phyloP scores from a whole-genome alignment of 2,329 filamentous ascomycete species.

The Pseudodiploospora longispora region DNA sequence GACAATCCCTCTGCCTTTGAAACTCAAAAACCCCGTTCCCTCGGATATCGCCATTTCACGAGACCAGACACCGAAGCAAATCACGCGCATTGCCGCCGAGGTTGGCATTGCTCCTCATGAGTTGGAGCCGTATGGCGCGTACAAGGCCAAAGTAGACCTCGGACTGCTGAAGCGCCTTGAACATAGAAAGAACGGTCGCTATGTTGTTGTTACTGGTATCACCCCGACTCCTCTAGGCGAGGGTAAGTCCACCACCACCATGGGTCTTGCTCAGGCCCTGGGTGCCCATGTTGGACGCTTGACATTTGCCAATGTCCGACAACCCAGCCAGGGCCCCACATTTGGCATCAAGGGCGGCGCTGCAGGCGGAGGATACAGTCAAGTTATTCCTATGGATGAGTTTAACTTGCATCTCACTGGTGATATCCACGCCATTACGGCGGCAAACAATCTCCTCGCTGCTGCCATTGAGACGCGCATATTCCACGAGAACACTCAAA shows the following conservation, averaged over 20 bases:
- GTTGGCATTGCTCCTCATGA: slow-evolving; percentile 83
- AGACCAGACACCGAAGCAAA: slow-evolving; percentile 83
- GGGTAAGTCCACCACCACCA: slow-evolving; percentile 96
- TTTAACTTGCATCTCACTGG: slow-evolving; percentile 98
- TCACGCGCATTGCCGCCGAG: slow-evolving; percentile 76
- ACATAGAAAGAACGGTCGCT: slow-evolving; percentile 82
- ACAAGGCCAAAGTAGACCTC: slow-evolving; percentile 93
- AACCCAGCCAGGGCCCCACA: slow-evolving; percentile 93
- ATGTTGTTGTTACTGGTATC: slow-evolving; percentile 89
- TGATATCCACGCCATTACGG: slow-evolving; percentile 95
- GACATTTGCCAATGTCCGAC: slow-evolving; percentile 92
- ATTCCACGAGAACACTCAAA: slow-evolving; percentile 95
- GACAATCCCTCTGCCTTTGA: slow-evolving; percentile 76
- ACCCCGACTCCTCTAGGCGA: slow-evolving; percentile 94
- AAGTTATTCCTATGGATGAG: slow-evolving; percentile 99
- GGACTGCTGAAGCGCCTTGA: slow-evolving; percentile 72
- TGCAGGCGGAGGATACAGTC: slow-evolving; percentile 94
- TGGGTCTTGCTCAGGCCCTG: slow-evolving; percentile 88
- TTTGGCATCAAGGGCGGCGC: slow-evolving; percentile 99
- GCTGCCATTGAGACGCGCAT: slow-evolving; percentile 96
- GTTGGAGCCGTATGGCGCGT: slow-evolving; percentile 86
- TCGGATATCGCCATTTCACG: slow-evolving; percentile 91
- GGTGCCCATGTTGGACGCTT: slow-evolving; percentile 81
- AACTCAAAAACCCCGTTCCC: slow-evolving; percentile 73
- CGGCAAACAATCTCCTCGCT: slow-evolving; percentile 92